Evolutionary conservation across 495 filamentous ascomycete genomes (phyloP).

Genomic region (Pyronema omphalodes): DNA sequence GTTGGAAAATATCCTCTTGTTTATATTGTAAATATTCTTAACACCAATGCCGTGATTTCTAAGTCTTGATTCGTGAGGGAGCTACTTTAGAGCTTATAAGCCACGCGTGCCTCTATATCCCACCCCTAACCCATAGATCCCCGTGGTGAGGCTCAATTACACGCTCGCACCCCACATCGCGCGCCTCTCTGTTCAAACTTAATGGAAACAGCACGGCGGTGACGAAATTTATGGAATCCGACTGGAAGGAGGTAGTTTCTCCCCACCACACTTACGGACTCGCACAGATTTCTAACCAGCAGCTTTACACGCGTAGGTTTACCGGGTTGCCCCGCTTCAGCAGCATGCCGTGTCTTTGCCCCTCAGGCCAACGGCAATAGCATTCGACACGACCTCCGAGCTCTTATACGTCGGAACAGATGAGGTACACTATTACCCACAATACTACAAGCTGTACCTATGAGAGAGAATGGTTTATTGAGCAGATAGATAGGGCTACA

Average conservation of each 20-base stretch:
- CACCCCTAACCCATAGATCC: no score
- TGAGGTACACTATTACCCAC: conserved; percentile 36
- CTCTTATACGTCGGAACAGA: conserved; percentile 84
- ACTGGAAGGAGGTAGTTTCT: conserved; percentile 22
- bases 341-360: conserved; percentile 11
- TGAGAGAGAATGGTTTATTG: conserved; percentile 34
- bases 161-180: no score
- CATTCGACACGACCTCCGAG: conserved; percentile 76
- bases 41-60: no score
- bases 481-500: conserved; percentile 27
- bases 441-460: background rate
- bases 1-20: no score
- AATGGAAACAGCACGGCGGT: background rate
- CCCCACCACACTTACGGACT: background rate
- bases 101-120: no score
- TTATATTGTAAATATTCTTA: no score
- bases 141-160: no score
- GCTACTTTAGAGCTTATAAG: no score
- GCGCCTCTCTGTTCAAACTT: background rate
- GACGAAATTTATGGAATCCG: conserved; percentile 18
- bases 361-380: conserved; percentile 27
- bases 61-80: no score
- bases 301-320: conserved; percentile 7
- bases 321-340: conserved; percentile 16
- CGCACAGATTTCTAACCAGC: background rate